Evolutionary conservation across 805 yeast genomes (phyloP).

Genomic region (Candida ascalaphidarum): DNA sequence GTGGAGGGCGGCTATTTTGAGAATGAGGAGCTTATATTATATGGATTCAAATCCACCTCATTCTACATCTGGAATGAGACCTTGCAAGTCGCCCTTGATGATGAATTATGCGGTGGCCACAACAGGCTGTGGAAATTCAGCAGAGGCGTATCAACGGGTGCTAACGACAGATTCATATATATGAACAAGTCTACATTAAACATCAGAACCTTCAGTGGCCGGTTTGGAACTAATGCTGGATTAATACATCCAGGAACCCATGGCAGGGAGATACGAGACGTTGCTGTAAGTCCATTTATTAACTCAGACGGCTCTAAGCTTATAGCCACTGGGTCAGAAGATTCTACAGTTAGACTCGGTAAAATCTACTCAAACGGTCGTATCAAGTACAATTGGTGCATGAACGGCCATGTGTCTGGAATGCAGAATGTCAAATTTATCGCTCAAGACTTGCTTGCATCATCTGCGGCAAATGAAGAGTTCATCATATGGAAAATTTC

Average conservation of each 20-base stretch:
- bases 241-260: slow-evolving; percentile 58
- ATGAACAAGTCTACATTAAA: slow-evolving; percentile 45
- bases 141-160: too few relatives aligned
- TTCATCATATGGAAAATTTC: slow-evolving; percentile 67
- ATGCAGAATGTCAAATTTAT: slow-evolving; percentile 67
- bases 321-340: slow-evolving; percentile 81
- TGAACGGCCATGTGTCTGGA: slow-evolving; percentile 83
- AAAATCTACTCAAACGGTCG: slow-evolving; percentile 29
- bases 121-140: slow-evolving; percentile 74
- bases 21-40: slow-evolving; percentile 43
- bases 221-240: slow-evolving; percentile 13
- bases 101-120: slow-evolving; percentile 82
- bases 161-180: slow-evolving; percentile 41
- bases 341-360: slow-evolving; percentile 66
- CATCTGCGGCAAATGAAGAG: slow-evolving; percentile 83
- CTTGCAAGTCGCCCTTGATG: slow-evolving; percentile 56
- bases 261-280: slow-evolving; percentile 83
- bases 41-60: slow-evolving; percentile 75
- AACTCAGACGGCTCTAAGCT: slow-evolving; percentile 24
- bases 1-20: slow-evolving; percentile 62
- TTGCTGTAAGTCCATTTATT: slow-evolving; percentile 40
- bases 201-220: slow-evolving; percentile 17
- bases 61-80: slow-evolving; percentile 83
- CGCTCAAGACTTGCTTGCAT: slow-evolving; percentile 34
- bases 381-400: slow-evolving; percentile 45